Evolutionary conservation across 1,284 basidiomycete genomes (phyloP), one percentile per base, ranked within the genome.

Genomic region (Tilletia indica): DNA sequence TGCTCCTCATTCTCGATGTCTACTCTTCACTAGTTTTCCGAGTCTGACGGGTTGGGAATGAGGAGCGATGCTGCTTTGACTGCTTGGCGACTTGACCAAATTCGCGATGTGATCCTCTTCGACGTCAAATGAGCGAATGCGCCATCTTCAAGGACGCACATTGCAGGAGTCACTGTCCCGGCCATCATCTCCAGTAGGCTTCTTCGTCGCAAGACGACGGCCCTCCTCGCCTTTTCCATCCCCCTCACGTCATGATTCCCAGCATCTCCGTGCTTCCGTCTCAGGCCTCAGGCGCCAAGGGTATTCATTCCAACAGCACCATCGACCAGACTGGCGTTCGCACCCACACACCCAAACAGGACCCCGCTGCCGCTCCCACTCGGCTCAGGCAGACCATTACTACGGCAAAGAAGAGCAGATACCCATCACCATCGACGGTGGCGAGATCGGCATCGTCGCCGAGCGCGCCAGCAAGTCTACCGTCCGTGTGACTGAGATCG

Each of bases 241-340:
- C 90, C 90, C 69, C 85, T 93, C 74, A 87, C 88, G 71, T 98
- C 73, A 88, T 92, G 78, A 93, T 97, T 34, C 96, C 96, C 48
- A 90, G 89, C 63, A 93, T 67, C 93, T 92, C 9, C 92, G 97
- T 83, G 90, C 92, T 48, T 88, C 89, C 51, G 94, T 99, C 85
- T 93, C 99, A 31, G 25, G 25, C 25, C 25, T 31, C 25, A 82
- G 96, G 96, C 75, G 87, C 91, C 76, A 97, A 94, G 88, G 96
- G 93, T 81, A 91, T 93, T 67, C 95, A 90, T 70, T 88, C 99
- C 81, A 97, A 94, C 87, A 88, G 90, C 74, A 93, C 99, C 82
- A 93, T 93, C 71, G 96, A 99, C 80, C 90, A 93, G 83, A 97
- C 95, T 68, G 85, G 86, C 70, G 86, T 86, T 78, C 89, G 89